phyloP scores from a whole-genome alignment of 352 stramenopile species.

The Phytophthora palmivora region DNA sequence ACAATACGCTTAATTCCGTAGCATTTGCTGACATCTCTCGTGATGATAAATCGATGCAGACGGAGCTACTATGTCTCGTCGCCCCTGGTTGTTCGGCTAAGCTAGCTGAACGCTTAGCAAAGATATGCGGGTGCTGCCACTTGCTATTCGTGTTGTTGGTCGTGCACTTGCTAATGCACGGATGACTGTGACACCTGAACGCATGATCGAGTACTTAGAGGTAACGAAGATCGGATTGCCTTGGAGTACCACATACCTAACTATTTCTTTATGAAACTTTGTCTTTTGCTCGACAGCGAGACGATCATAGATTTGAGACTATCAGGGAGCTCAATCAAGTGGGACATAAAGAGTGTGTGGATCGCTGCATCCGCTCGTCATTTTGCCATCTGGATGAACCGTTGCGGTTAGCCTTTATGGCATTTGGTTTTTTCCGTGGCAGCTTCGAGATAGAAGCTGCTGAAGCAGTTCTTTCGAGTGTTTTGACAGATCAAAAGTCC shows the following conservation, averaged over 20 bases:
- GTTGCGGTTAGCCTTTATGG: constrained; percentile 83
- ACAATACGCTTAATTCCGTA: too few species aligned
- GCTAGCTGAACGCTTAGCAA: constrained; percentile 66
- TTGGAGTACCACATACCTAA: constrained; percentile 6
- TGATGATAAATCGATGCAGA: constrained; percentile 37
- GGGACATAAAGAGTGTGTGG: constrained; percentile 79
- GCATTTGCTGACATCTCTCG: not conserved
- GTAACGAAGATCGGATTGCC: constrained; percentile 19
- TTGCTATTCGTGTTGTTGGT: constrained; percentile 83
- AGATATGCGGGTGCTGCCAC: constrained; percentile 82
- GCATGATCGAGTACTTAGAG: constrained; percentile 86
- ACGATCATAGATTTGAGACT: constrained; percentile 75
- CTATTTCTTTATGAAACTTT: not conserved
- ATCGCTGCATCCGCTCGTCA: constrained; percentile 83
- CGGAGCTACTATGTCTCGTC: constrained; percentile 71
- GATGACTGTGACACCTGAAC: constrained; percentile 73
- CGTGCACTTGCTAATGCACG: constrained; percentile 79
- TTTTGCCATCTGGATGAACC: constrained; percentile 80
- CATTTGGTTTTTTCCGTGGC: constrained; percentile 82
- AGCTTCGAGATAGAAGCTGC: constrained; percentile 78
- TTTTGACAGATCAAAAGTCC: constrained; percentile 32
- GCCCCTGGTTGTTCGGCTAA: constrained; percentile 67
- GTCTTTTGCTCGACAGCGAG: constrained; percentile 38
- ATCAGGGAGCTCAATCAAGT: constrained; percentile 81
- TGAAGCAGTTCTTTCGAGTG: constrained; percentile 70